phyloP scores from a whole-genome alignment of 108 stramenopile genomes.

The Asterionellopsis glacialis region DNA sequence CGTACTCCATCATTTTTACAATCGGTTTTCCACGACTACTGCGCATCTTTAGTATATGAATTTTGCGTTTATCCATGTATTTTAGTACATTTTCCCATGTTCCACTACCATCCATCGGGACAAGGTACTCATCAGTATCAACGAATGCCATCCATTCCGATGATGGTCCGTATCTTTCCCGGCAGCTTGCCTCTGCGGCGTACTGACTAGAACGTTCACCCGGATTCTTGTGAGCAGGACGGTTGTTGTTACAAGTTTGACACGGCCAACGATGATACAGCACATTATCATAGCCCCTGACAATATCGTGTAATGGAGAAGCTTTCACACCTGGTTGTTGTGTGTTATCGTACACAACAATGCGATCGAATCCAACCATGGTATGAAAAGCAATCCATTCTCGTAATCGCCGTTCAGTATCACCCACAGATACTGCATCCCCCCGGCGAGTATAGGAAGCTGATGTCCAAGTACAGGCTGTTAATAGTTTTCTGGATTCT shows the following conservation, averaged over 20 bases:
- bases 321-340: slow-evolving; percentile 3
- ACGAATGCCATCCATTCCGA: slow-evolving; percentile 77
- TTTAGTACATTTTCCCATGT: slow-evolving; percentile 53
- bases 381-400: slow-evolving; percentile 87
- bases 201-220: slow-evolving; percentile 78
- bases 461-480: slow-evolving; percentile 71
- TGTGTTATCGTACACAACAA: slow-evolving; percentile 82
- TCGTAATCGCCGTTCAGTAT: slow-evolving; percentile 43
- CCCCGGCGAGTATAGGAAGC: slow-evolving; percentile 56
- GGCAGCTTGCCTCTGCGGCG: slow-evolving; percentile 76
- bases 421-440: slow-evolving; percentile 26
- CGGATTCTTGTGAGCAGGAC: slow-evolving; percentile 47
- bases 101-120: slow-evolving; percentile 36
- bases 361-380: slow-evolving; percentile 76
- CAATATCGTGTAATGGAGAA: slow-evolving; percentile 24
- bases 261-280: slow-evolving; percentile 61
- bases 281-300: slow-evolving; percentile 22
- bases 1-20: slow-evolving; percentile 35
- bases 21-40: slow-evolving; percentile 58
- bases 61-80: slow-evolving; percentile 29
- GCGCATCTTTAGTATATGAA: slow-evolving; percentile 49
- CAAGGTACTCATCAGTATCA: slow-evolving; percentile 80
- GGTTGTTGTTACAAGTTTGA: slow-evolving; percentile 75
- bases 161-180: slow-evolving; percentile 55
- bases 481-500: slow-evolving; percentile 32